These are phyloP conservation scores for Beta vulgaris DNA, from an alignment of 148 eudicot genomes.

Conservation along the genomic window DNA sequence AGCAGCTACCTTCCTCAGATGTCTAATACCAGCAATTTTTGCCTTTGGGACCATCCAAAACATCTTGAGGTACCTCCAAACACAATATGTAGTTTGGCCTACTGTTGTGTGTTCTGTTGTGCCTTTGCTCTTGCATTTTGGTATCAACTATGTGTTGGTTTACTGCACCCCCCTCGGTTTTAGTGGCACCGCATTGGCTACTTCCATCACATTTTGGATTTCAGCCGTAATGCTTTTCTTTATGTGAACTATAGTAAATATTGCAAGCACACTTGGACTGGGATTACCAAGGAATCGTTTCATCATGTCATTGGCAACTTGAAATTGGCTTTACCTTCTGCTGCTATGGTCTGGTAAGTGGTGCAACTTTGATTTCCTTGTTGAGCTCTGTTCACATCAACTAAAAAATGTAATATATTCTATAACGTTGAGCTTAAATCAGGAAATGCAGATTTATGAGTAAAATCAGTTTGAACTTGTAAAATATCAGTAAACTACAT, in stretches of 20 bases:
- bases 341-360: constrained; percentile 79
- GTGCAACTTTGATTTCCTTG: background rate
- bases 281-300: constrained; percentile 48
- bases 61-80: constrained; percentile 67
- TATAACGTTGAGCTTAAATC: too few species aligned
- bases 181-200: constrained; percentile 61
- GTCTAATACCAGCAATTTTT: constrained; percentile 55
- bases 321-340: constrained; percentile 70
- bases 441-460: too few species aligned
- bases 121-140: constrained; percentile 43
- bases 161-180: constrained; percentile 43
- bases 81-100: constrained; percentile 62
- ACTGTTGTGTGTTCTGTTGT: constrained; percentile 47
- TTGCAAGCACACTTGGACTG: constrained; percentile 54
- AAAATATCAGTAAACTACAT: too few species aligned
- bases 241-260: constrained; percentile 38
- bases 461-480: too few species aligned
- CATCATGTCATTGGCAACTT: constrained; percentile 33
- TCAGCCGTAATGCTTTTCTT: constrained; percentile 36
- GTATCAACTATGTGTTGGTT: constrained; percentile 40
- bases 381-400: too few species aligned
- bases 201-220: constrained; percentile 63
- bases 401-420: too few species aligned
- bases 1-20: constrained; percentile 60
- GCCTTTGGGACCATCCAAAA: constrained; percentile 62